Evolutionary conservation across 345 rosid genomes (phyloP), one percentile per base, ranked within the genome.

Genomic region (Durio zibethinus): DNA sequence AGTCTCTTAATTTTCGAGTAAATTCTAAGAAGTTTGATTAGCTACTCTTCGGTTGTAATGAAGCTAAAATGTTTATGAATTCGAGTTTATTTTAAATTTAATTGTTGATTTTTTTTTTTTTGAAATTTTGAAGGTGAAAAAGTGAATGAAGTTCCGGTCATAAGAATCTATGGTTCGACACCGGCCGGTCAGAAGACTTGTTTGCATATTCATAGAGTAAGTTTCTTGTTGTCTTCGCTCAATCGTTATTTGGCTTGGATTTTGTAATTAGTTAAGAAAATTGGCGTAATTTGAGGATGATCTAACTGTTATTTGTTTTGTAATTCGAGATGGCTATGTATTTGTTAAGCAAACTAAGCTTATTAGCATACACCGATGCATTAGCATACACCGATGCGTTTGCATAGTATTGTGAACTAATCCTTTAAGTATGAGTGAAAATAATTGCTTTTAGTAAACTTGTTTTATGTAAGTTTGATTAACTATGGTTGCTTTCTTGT

Each of bases 171-270:
- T 82, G 99, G 98, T 25, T 90, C 99, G 14, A 95, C 98, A 27
- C 97, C 97, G 42, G 87, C 92, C 72, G 98, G 97, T 79, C 97
- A 95, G 83, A 95, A 95, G 87, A 89, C 97, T 73, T 95, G 99
- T 84, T 84, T 95, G 86, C 99, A 95, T 76, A 80, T 95, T 84
- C 99, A 93, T 82, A 81, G 88, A 73, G 99, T 95, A 83, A 82
- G 85, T 48, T 75, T 53, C 2, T 43, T 78, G 21, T 10, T 79
- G 36, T 64, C 43, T 53, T 77, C 20, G 27, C 53, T 52, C 50
- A n/a, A 9, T 21, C 21, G 43, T 61, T 75, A 25, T 21, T 33
- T 64, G 25, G 73, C 43, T 7, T 70, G 29, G 59, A 38, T 63
- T 60, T 31, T 54, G 50, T 73, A 36, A 36, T 23, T 38, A 11